These are phyloP conservation scores for Dendrocalamus latiflorus DNA, from an alignment of 202 grass and related monocot species.

Conservation along the genomic window DNA sequence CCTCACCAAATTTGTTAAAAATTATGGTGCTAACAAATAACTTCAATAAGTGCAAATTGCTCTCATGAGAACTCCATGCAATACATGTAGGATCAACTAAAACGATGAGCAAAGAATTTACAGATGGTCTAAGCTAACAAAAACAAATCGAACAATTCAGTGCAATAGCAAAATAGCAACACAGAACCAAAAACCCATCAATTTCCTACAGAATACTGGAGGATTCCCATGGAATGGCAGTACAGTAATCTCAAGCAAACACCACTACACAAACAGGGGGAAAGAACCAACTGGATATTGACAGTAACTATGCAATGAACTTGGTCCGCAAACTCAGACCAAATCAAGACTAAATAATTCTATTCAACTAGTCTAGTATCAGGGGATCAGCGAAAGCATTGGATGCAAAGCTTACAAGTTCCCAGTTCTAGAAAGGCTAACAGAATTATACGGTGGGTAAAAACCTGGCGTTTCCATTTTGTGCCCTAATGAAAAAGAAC, in stretches of 20 bases:
- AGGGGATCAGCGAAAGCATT: neutral
- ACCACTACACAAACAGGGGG: neutral
- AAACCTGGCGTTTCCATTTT: neutral
- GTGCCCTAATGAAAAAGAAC: neutral
- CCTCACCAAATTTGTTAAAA: neutral
- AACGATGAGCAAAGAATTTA: neutral
- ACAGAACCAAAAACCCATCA: neutral
- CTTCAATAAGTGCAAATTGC: neutral
- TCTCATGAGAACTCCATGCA: neutral
- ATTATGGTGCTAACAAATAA: neutral
- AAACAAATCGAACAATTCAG: neutral
- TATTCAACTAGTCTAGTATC: neutral
- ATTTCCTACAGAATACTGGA: neutral
- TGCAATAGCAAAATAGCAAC: neutral
- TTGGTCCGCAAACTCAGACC: neutral
- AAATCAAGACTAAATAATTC: neutral
- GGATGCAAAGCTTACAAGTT: neutral
- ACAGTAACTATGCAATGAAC: neutral
- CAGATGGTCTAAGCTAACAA: neutral
- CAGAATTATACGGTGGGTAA: neutral
- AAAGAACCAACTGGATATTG: neutral
- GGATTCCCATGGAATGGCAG: neutral
- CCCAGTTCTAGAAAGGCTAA: neutral
- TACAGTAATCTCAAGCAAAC: neutral
- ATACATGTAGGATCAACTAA: neutral